phyloP scores from a whole-genome alignment of 768 basidiomycete genomes.

The Obba rivulosa region DNA sequence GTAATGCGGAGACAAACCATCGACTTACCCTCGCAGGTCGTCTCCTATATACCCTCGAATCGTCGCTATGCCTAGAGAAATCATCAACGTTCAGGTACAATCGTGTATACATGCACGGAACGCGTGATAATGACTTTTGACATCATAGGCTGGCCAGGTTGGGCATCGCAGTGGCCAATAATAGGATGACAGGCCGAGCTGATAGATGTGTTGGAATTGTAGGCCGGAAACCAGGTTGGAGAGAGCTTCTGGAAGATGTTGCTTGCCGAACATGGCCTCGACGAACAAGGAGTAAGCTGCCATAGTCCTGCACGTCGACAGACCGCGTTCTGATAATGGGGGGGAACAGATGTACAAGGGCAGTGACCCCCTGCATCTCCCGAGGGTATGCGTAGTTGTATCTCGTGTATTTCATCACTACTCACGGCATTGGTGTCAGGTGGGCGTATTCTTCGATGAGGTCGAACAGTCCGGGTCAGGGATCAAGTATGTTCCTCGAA shows the following conservation, averaged over 20 bases:
- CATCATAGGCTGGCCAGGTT: constrained; percentile 66
- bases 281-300: constrained; percentile 53
- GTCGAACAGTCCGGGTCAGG: constrained; percentile 40
- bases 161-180: constrained; percentile 23
- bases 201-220: constrained; percentile 7
- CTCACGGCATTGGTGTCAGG: constrained; percentile 32
- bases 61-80: constrained; percentile 64
- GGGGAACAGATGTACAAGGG: constrained; percentile 58
- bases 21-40: background rate
- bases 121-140: background rate
- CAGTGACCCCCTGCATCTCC: constrained; percentile 67
- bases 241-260: constrained; percentile 89
- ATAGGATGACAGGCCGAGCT: background rate
- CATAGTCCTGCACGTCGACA: background rate
- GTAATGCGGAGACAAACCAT: constrained; percentile 1
- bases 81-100: constrained; percentile 73
- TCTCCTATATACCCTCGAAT: background rate
- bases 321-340: background rate
- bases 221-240: constrained; percentile 74
- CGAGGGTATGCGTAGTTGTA: constrained; percentile 43
- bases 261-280: constrained; percentile 80
- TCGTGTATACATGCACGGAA: background rate
- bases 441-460: constrained; percentile 79
- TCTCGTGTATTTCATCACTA: background rate
- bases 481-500: constrained; percentile 83